Evolutionary conservation across 129 eudicot genomes (phyloP), one percentile per base, ranked within the genome.

Genomic region (Erigeron canadensis): DNA sequence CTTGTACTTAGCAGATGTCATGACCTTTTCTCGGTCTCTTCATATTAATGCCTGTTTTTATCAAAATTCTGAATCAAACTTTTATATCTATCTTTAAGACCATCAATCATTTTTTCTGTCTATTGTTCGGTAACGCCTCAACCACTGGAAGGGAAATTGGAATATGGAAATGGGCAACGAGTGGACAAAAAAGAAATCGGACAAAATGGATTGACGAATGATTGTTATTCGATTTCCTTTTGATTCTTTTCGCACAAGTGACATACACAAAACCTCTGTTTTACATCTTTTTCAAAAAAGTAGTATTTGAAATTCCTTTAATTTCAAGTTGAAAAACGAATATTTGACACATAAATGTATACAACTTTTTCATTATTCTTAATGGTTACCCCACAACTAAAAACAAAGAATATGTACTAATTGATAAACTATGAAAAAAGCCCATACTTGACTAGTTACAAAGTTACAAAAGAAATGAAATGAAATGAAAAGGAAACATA

Each of bases 271-370:
- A 17, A 46, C 4, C 60, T 61, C 34, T 8, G 5, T 23, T 56
- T 44, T 57, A 34, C 41, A 41, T 19, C 72, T 47, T 67, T 64
- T 67, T 7, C n/a, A 10, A 11, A 34, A 73, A 23, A 2, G 2
- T n/a, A 39, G 22, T 17, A 12, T 38, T 72, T 16, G 22, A 72
- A 73, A 51, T 64, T 48, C 46, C 46, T 5, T 21, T 62, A 22
- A 51, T 51, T 60, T 74, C 55, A 39, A 71, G 21, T 40, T 8
- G 16, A 63, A 75, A 58, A 75, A 58, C 19, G 74, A 76, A 76
- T 59, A 60, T 45, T 16, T 63, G 42, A 44, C 68, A 63, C 5
- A 41, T 3, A 38, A 50, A 73, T 23, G 56, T 44, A 3, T 3
- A 55, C 16, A 76, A 45, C 70, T 76, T 76, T 68, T 37, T 53